These are phyloP conservation scores for Aechmea fasciata DNA, from an alignment of 176 grass and related monocot species.

Conservation along the genomic window DNA sequence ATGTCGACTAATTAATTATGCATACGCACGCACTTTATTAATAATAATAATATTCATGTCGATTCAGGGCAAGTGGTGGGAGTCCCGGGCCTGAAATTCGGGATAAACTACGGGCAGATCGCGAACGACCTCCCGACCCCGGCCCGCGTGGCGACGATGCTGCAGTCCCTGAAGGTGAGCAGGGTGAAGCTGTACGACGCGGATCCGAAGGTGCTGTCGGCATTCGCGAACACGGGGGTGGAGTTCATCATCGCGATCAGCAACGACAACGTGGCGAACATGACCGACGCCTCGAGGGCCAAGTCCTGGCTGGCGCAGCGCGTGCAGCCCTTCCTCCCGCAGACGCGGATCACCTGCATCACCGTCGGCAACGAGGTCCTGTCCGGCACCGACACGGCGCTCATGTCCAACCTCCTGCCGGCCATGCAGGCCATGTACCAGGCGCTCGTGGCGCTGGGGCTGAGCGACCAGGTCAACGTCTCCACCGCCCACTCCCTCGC, in stretches of 20 bases:
- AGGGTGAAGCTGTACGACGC: slow-evolving; percentile 82
- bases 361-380: slow-evolving; percentile 85
- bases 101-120: slow-evolving; percentile 84
- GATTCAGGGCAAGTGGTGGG: slow-evolving; percentile 19
- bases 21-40: too few relatives aligned
- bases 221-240: slow-evolving; percentile 54
- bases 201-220: slow-evolving; percentile 44
- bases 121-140: slow-evolving; percentile 67
- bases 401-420: slow-evolving; percentile 49
- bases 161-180: slow-evolving; percentile 55
- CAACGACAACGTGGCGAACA: slow-evolving; percentile 55
- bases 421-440: slow-evolving; percentile 58
- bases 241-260: slow-evolving; percentile 71
- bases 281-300: slow-evolving; percentile 26
- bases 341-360: slow-evolving; percentile 65
- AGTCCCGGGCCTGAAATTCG: slow-evolving; percentile 33
- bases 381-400: slow-evolving; percentile 23
- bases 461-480: slow-evolving; percentile 38
- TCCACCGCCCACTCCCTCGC: slow-evolving; percentile 57
- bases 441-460: slow-evolving; percentile 32
- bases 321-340: slow-evolving; percentile 61
- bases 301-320: slow-evolving; percentile 51
- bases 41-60: too few relatives aligned
- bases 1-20: too few relatives aligned
- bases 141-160: slow-evolving; percentile 38